A percentile compares a stretch with the other conserved stretches of the same genome.
Conservation (phyloP, 306 rosid species). For the Rubus idaeus region DNA sequence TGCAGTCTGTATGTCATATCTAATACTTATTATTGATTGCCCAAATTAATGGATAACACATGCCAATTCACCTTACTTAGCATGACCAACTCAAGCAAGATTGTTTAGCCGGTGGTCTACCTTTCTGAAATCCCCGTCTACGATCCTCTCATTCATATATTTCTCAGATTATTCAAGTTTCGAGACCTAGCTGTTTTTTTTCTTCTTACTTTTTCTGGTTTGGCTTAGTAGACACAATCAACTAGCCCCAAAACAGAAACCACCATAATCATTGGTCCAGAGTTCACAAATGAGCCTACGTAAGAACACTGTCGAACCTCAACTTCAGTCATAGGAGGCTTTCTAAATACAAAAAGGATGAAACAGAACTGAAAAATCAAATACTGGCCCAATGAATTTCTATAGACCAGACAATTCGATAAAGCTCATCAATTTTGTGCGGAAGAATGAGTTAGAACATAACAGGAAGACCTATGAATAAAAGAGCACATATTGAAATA, state of each 20-base stretch:
- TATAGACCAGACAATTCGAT: neutral
- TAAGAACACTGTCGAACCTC: neutral
- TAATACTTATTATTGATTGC: neutral
- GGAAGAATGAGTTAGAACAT: neutral
- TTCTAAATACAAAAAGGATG: neutral
- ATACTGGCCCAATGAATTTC: neutral
- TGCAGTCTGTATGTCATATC: neutral
- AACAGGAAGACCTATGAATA: neutral
- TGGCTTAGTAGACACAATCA: neutral
- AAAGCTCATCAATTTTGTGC: constrained; percentile 2
- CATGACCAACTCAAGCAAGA: neutral
- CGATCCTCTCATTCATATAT: neutral
- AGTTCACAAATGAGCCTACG: neutral
- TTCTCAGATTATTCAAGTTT: neutral
- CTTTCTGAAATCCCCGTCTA: neutral
- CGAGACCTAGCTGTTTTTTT: neutral
- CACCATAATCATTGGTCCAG: neutral
- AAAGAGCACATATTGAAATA: neutral
- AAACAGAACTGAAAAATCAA: neutral
- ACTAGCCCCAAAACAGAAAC: neutral
- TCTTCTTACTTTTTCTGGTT: neutral
- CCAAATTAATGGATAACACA: neutral
- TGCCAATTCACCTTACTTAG: neutral
- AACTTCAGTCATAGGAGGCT: neutral
- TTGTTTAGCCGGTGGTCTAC: neutral